Evolutionary conservation across 1,284 basidiomycete species (phyloP), one percentile per base, ranked within the genome.

Genomic region (Rhizopogon parksii): DNA sequence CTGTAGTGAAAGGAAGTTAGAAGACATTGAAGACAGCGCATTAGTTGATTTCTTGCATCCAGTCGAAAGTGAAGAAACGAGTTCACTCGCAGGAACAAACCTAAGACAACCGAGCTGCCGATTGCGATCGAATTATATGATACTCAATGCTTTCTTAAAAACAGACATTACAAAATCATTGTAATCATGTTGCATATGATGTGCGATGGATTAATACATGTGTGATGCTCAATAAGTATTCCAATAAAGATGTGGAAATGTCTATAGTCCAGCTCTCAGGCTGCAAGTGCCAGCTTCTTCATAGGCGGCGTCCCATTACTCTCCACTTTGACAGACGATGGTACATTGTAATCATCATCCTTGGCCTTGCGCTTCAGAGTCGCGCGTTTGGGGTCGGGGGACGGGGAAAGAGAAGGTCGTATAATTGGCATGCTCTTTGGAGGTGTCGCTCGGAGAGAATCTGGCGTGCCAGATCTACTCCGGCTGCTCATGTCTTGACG

Each of bases 391-490:
- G 21, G 6, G 21, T 74, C 71, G 57, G 77, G 74, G 34, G 77
- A 73, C 21, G 74, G 76, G 19, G 81, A 79, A 49, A 64, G 57
- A 47, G 72, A 70, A 48, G 53, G 68, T 60, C 60, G 68, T 53
- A 57, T 56, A 9, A 57, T 25, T 24, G 56, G 43, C 17, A 46
- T 55, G 38, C 58, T 57, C 53, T 62, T 68, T n/a, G 75, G 62
- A 35, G 84, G 80, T 49, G 82, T 79, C 45, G 70, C 62, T 53
- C 67, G 65, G 15, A 59, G 55, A 48, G 64, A 59, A 63, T 88
- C 87, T 63, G 87, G 87, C 14, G 87, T 89, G 59, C 73, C 74
- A 57, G 83, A 83, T 56, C 86, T 82, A 72, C 85, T 88, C 55
- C 77, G 74, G 61, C 74, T 72, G 55, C 67, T 67, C 40, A 73